phyloP scores from a whole-genome alignment of 768 basidiomycete species.

The Suillus hirtellus region DNA sequence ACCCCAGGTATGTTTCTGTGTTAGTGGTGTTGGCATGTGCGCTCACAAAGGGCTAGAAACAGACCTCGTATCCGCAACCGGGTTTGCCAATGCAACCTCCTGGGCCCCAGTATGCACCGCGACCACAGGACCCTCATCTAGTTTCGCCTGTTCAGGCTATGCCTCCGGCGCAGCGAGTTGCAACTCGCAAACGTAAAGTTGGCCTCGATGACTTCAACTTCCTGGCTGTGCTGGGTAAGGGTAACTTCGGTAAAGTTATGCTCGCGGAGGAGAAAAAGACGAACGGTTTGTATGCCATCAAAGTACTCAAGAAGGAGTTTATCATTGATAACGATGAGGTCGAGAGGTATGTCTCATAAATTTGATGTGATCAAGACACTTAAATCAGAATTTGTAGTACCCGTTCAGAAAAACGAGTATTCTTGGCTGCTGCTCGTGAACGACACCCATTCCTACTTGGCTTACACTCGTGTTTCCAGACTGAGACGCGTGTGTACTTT shows the following conservation, averaged over 20 bases:
- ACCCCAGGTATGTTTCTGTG: slow-evolving; percentile 23
- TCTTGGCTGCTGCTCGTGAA: slow-evolving; percentile 94
- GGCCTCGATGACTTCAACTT: slow-evolving; percentile 99
- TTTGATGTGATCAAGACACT: slow-evolving; percentile 12
- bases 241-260: slow-evolving; percentile 99
- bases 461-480: slow-evolving; percentile 99
- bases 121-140: slow-evolving; percentile 33
- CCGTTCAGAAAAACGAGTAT: slow-evolving; percentile 98
- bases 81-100: slow-evolving; percentile 20
- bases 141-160: slow-evolving; percentile 29
- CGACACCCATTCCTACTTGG: slow-evolving; percentile 97
- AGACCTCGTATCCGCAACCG: slow-evolving; percentile 28
- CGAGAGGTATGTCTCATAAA: slow-evolving; percentile 68
- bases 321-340: slow-evolving; percentile 99
- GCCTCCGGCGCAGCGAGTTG: slow-evolving; percentile 42
- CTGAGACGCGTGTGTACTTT: slow-evolving; percentile 98
- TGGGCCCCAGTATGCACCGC: slow-evolving; percentile 26
- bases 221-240: slow-evolving; percentile 96
- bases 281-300: slow-evolving; percentile 93
- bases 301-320: slow-evolving; percentile 99
- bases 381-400: slow-evolving; percentile 57
- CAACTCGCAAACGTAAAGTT: slow-evolving; percentile 75
- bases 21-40: slow-evolving; percentile 6
- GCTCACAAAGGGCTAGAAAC: slow-evolving; percentile 16
- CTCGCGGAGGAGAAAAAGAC: slow-evolving; percentile 96